Evolutionary conservation across 2,329 filamentous ascomycete genomes (phyloP), one percentile per base, ranked within the genome.

Genomic region (Colletotrichum camelliae): DNA sequence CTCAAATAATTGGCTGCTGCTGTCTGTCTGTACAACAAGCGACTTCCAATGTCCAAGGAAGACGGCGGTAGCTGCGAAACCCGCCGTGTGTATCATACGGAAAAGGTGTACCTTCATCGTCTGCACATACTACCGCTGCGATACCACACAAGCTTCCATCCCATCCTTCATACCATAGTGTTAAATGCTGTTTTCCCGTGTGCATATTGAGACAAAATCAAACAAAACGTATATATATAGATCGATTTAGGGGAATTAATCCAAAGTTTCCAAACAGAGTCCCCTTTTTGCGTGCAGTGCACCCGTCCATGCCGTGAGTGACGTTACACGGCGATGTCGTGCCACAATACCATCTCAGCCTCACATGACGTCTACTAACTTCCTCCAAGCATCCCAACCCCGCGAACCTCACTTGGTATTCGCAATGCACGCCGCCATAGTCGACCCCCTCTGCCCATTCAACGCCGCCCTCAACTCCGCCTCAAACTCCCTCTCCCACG

Each of bases 401-500:
- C 27, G 8, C 16, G 4, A 3, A 57, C 15, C 52, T 29, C n/a
- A 69, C 24, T 71, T 74, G n/a, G 67, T 74, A 5, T 69, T 55
- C 24, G 72, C 72, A 12, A 74, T 74, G 10, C 67, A 66, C n/a
- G 61, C 16, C 5, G 37, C 67, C 27, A 74, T 74, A 1, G 67
- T 66, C 8, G 52, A 24, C 27, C 7, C 16, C 16, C 72, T 24
- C 61, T 52, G 67, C 27, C 72, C 67, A 2, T 39, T 61, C 61
- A 74, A 37, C 29, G 52, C 72, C 7, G 72, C 72, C 12, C 61
- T 67, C 48, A 75, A 48, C 67, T 77, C 75, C 16, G 58, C 57
- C 67, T 67, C 70, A 57, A 68, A 74, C 21, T 74, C 75, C 57
- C 21, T 24, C 4, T 71, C 52, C 74, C 71, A 76, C 16, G 74